These are phyloP conservation scores for Nidula microcarpa DNA, from an alignment of 768 basidiomycete genomes.

Conservation along the genomic window DNA sequence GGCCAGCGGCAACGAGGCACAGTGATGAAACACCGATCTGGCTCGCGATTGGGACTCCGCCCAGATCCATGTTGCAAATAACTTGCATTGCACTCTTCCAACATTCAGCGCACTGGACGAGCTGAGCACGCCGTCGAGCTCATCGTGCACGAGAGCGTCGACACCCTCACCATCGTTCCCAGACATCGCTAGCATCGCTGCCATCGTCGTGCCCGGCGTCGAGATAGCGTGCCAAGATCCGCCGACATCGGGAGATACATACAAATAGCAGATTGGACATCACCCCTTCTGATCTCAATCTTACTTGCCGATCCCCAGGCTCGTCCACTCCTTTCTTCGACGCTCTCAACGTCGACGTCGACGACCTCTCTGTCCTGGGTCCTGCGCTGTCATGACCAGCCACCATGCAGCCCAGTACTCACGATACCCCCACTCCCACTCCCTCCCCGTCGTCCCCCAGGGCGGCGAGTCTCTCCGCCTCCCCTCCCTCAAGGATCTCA, in stretches of 20 bases:
- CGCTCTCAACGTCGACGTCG: too few relatives aligned
- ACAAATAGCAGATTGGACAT: conserved; percentile 39
- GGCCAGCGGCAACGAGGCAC: conserved; percentile 1
- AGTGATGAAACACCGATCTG: conserved; percentile 20
- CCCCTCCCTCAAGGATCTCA: conserved; percentile 72
- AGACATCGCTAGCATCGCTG: too few relatives aligned
- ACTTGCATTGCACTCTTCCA: too few relatives aligned
- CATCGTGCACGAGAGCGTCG: too few relatives aligned
- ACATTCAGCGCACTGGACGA: too few relatives aligned
- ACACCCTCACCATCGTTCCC: not conserved
- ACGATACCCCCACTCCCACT: conserved; percentile 29
- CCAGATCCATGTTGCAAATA: too few relatives aligned
- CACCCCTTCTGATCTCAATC: conserved; percentile 38
- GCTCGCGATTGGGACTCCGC: conserved; percentile 27
- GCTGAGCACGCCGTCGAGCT: too few relatives aligned
- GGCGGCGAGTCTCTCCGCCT: conserved; percentile 50
- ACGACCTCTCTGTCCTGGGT: too few relatives aligned
- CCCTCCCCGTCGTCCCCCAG: conserved; percentile 30
- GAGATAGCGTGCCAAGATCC: conserved; percentile 57
- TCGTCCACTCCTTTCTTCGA: conserved; percentile 14
- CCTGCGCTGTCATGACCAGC: conserved; percentile 39
- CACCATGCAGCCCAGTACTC: conserved; percentile 40
- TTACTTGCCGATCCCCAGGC: conserved; percentile 27
- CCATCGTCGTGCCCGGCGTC: too few relatives aligned
- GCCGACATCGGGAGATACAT: conserved; percentile 67